Percentiles rank a stretch among this genome's conserved stretches.
These are phyloP conservation scores for Trametes punicea DNA, from an alignment of 768 basidiomycete genomes.

Conservation along the genomic window DNA sequence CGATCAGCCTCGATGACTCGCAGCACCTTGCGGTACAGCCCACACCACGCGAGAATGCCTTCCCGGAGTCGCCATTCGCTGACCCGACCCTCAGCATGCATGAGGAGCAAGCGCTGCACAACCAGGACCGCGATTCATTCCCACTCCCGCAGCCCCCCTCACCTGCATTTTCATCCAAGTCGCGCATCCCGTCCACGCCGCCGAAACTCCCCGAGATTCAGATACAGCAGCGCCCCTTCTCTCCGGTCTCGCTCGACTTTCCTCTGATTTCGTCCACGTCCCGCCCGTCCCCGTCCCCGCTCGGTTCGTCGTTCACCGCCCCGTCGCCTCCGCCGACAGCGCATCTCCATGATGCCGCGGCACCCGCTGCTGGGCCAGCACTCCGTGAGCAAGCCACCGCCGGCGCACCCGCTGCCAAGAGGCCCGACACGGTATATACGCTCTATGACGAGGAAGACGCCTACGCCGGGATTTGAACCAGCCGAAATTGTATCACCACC, in stretches of 20 bases:
- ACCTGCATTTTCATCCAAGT: constrained; percentile 31
- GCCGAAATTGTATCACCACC: constrained; percentile 12
- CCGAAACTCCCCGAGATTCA: constrained; percentile 54
- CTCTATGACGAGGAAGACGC: constrained; percentile 64
- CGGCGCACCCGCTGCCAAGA: constrained; percentile 26
- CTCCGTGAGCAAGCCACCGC: neutral
- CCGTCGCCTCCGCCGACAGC: constrained; percentile 20
- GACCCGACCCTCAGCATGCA: constrained; percentile 20
- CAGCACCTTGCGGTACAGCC: constrained; percentile 9
- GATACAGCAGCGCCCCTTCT: constrained; percentile 42
- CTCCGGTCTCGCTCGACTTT: constrained; percentile 33
- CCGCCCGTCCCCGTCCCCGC: constrained; percentile 26
- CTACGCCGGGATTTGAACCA: constrained; percentile 60
- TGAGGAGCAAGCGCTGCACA: constrained; percentile 14
- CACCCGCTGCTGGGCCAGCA: neutral
- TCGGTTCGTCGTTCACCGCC: constrained; percentile 21
- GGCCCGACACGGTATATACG: constrained; percentile 49
- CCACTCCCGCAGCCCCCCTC: constrained; percentile 28
- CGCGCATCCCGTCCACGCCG: constrained; percentile 48
- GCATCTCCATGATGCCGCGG: constrained; percentile 17
- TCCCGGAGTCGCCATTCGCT: constrained; percentile 30
- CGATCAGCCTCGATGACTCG: constrained; percentile 6
- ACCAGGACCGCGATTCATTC: constrained; percentile 14
- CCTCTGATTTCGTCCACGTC: constrained; percentile 16
- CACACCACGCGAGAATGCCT: constrained; percentile 10